Evolutionary conservation across 352 stramenopile species (phyloP).

Genomic region (Pythium dissotocum): DNA sequence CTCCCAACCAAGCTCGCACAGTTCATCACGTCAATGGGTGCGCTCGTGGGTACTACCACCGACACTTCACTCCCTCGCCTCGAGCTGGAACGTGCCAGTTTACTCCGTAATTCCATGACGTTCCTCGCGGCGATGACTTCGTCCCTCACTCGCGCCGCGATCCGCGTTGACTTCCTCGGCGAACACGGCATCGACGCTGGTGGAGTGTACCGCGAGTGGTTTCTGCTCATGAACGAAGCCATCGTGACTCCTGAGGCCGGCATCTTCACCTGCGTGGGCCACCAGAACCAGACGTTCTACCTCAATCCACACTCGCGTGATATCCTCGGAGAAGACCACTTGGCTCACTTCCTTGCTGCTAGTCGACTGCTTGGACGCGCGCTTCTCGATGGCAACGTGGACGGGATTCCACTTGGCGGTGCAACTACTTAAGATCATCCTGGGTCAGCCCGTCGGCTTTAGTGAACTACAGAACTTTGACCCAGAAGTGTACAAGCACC

Average conservation of each 20-base stretch:
- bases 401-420: slow-evolving; percentile 92
- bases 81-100: background rate
- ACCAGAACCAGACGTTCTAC: slow-evolving; percentile 50
- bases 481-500: slow-evolving; percentile 51
- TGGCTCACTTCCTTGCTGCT: slow-evolving; percentile 55
- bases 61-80: slow-evolving; percentile 7
- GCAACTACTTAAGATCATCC: slow-evolving; percentile 96
- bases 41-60: background rate
- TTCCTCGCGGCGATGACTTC: background rate
- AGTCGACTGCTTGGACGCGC: slow-evolving; percentile 60
- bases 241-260: slow-evolving; percentile 37
- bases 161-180: slow-evolving; percentile 71
- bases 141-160: background rate
- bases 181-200: slow-evolving; percentile 75
- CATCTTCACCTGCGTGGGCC: slow-evolving; percentile 44
- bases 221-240: slow-evolving; percentile 57
- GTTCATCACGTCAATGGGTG: slow-evolving; percentile 21
- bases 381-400: slow-evolving; percentile 88
- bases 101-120: background rate
- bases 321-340: slow-evolving; percentile 53
- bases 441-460: slow-evolving; percentile 93
- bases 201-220: slow-evolving; percentile 79
- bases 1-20: slow-evolving; percentile 26
- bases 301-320: slow-evolving; percentile 34
- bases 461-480: slow-evolving; percentile 88